Base-by-base conservation (phyloP, 2,329 filamentous ascomycete species). In the Raffaelea deltoideospora region DNA sequence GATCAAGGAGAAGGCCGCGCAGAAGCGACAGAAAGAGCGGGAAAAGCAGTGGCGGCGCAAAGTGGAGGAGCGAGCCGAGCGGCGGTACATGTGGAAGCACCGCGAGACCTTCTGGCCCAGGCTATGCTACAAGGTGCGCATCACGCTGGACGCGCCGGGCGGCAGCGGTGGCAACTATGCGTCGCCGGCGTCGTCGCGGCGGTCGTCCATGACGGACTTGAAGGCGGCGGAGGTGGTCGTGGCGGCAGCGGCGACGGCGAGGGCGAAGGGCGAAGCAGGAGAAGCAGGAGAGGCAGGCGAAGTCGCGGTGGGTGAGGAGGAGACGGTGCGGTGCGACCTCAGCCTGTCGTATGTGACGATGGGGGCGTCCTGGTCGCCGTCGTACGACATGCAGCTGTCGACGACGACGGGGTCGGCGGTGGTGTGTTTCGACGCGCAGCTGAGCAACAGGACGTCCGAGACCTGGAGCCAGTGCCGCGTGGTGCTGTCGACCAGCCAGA, bases 371-470 rank as follows among this genome's bases (percentile, higher is more conserved):
- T 79, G 75, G 74, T 55, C 57, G 1, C 71, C 75, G 3, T 68
- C 63, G 38, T 79, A 79, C 49, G 72, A 79, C 45, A 53, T 79
- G 28, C 64, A 64, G 35, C 60, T 80, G n/a, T 70, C 63, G 11
- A 75, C 74, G 2, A 63, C 65, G 0, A 59, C 53, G 17, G 65
- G 62, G 34, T 63, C 64, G 0, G 72, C 62, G 2, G 55, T 55
- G 5, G 58, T 79, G 13, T 66, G 65, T 46, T 80, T 79, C 49
- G 69, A 76, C 37, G 74, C 75, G 2, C 64, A 69, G 43, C 65
- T 79, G 36, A 65, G 62, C 39, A 80, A 80, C 53, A 58, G 58
- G 35, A 77, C 72, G 0, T 72, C 69, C 0, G 76, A 80, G 54
- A 70, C 65, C 1, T 80, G 76, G 76, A 59, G 57, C 22, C 65